Percentiles rank a stretch among this genome's conserved stretches.
Evolutionary conservation across 2,329 filamentous ascomycete species (phyloP).

Genomic region (Cladosporium halotolerans): DNA sequence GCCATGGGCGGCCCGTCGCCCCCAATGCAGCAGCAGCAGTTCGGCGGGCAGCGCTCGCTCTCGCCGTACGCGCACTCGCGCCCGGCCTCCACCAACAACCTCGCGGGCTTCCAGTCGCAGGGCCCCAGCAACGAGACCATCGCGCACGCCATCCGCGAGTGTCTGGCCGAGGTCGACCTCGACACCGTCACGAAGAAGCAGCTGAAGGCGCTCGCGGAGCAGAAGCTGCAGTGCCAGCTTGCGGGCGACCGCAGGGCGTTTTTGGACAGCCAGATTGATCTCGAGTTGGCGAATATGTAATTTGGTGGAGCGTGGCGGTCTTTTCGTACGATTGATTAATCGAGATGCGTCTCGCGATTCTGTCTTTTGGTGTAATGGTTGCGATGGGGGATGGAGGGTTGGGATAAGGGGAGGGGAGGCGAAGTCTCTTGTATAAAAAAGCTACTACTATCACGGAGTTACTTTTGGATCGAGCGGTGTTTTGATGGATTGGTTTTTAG

Average conservation of each 20-base stretch:
- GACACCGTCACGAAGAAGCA: conserved; percentile 99
- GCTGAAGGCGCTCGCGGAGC: conserved; percentile 75
- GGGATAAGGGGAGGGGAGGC: no score
- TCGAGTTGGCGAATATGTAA: conserved; percentile 86
- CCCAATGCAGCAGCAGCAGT: conserved; percentile 13
- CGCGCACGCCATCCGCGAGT: conserved; percentile 73
- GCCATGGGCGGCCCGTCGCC: conserved; percentile 29
- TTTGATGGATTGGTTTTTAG: no score
- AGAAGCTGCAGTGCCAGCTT: conserved; percentile 84
- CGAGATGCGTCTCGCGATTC: no score
- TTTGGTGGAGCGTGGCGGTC: not conserved
- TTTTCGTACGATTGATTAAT: no score
- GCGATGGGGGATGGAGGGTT: no score
- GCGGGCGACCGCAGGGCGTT: conserved; percentile 79
- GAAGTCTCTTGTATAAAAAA: no score
- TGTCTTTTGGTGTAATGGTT: no score
- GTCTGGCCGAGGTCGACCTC: conserved; percentile 81
- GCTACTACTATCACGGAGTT: no score
- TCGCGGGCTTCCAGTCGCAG: conserved; percentile 49
- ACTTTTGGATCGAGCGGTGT: no score
- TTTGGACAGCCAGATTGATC: conserved; percentile 88
- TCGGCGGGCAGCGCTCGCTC: conserved; percentile 15
- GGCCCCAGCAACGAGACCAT: conserved; percentile 77
- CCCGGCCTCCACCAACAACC: conserved; percentile 22
- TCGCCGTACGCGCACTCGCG: conserved; percentile 17